Base-by-base conservation (phyloP, 2,329 filamentous ascomycete genomes). In the Hortaea werneckii region DNA sequence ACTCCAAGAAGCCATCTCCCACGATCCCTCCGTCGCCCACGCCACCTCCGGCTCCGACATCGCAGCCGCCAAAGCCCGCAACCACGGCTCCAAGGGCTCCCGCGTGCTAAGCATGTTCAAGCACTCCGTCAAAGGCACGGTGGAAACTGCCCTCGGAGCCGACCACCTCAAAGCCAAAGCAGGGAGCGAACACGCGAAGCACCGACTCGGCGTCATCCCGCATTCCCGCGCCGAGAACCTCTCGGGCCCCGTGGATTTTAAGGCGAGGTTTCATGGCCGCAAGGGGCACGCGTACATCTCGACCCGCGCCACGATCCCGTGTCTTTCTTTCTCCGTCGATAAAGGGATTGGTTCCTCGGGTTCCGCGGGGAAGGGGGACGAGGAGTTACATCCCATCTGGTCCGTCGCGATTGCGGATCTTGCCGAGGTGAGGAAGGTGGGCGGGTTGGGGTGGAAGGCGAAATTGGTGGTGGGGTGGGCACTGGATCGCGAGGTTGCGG, bases 401-500 rank as follows among this genome's bases (percentile, higher is more conserved):
- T 81, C 76, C 5, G 71, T 92, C 0, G 74, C 84, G 0, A 75
- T 92, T 3, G 73, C 73, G 0, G 83, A 90, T 11, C 82, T 94
- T 40, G 68, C 63, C 42, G 85, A 89, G 62, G 59, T 94, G 44
- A 83, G 80, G 62, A 94, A 94, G 66, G 70, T 89, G 1, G 86
- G 87, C 4, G 87, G 87, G 0, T 71, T 89, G 32, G 85, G 86
- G 0, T 94, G 86, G 86, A 94, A 92, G 66, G 80, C 80, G 1
- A 90, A 87, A 68, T 67, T 92, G 42, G 75, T 92, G 1, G 83
- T 92, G 1, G 85, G 86, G 0, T 87, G 87, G 85, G 81, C 83
- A 1, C 74, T 87, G 57, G 77, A 79, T 0, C 74, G 80, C 40
- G 80, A 89, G 62, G 78, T 92, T 29, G 79, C 82, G 0, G 87